Base-by-base conservation (phyloP, 163 green algal genomes). In the Scenedesmus sp. region DNA sequence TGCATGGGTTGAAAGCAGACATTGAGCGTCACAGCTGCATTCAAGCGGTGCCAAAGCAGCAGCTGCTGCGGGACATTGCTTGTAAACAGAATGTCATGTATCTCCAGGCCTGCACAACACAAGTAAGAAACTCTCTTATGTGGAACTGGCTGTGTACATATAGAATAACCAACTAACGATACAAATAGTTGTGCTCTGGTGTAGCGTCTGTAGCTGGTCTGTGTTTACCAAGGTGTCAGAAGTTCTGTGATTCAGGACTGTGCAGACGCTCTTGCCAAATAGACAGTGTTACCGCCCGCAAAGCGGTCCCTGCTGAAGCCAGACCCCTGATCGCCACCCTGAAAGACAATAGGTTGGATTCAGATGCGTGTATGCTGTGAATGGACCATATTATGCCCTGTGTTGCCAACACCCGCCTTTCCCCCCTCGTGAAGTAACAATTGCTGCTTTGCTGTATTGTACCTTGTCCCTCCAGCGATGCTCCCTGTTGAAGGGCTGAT, bases 401-500 rank as follows among this genome's bases (percentile, higher is more conserved):
- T 30, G 5, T 83, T 44, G 26, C 37, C 37, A n/a, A 44, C 73
- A 83, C 3, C n/a, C 16, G 73, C 9, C 20, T 83, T 44, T 83
- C 40, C 37, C 73, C 20, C 37, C 40, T 51, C 18, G 73, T 44
- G 4, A 83, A 46, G 40, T 83, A 49, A 85, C 40, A 85, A 30
- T 40, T 65, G 43, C 79, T 85, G 44, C 26, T 35, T 16, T 42
- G 30, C 9, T 85, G 44, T 43, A 65, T 24, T 40, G 9, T 16
- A 85, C 79, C 79, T 65, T 56, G 79, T 85, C 16, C 79, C 79
- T n/a, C 79, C 79, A 43, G 40, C 79, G 16, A 85, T 56, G 79
- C 79, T 85, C 18, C 79, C 79, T 20, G 35, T 18, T 3, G 24
- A 12, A 20, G 79, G 79, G 44, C 30, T 40, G 12, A 85, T 85